phyloP scores from a whole-genome alignment of 192 early-diverging fungal species.

The Geranomyces variabilis region DNA sequence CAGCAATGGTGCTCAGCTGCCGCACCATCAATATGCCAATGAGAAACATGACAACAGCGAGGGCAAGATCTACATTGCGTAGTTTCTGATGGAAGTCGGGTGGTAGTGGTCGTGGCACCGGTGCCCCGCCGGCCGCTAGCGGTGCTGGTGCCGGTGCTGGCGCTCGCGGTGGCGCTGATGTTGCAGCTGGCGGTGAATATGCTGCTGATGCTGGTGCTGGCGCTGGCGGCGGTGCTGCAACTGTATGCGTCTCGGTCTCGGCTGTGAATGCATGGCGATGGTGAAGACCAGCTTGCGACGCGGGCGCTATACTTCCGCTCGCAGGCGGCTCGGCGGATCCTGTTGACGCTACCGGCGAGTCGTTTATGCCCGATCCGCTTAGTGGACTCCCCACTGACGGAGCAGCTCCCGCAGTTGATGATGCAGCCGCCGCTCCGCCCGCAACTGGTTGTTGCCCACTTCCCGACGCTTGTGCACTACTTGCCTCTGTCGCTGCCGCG shows the following conservation, averaged over 20 bases:
- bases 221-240: neutral
- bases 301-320: neutral
- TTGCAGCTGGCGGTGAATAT: neutral
- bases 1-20: no score
- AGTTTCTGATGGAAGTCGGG: neutral
- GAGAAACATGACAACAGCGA: conserved; percentile 21
- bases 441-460: neutral
- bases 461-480: neutral
- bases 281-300: neutral
- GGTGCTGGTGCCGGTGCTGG: conserved; percentile 8
- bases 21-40: neutral
- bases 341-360: no score
- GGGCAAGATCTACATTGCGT: conserved; percentile 17
- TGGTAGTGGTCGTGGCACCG: neutral
- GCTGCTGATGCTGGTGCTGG: neutral
- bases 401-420: neutral
- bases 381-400: neutral
- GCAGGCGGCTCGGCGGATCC: neutral
- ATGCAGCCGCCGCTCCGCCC: neutral
- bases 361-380: no score
- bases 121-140: neutral
- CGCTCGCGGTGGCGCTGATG: neutral
- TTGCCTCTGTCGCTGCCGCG: neutral
- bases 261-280: neutral
- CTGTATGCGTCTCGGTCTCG: neutral